Evolutionary conservation across 1,284 basidiomycete species (phyloP), one percentile per base, ranked within the genome.

Genomic region (Microbotryum lychnidis-dioicae): DNA sequence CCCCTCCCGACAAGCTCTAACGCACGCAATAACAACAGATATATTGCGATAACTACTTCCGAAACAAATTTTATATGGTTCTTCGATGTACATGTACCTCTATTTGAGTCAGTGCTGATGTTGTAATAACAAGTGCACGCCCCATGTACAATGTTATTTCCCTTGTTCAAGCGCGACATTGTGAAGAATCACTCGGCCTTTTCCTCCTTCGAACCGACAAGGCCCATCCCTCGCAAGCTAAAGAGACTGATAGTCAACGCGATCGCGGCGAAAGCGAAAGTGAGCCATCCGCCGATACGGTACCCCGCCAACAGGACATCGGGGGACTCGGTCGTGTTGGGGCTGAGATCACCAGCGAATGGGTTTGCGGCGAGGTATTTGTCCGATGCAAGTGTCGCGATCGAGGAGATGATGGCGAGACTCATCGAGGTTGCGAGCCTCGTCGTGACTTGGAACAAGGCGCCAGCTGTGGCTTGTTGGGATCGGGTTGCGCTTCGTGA

Each of bases 361-460:
- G 50, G 27, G 45, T 27, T 21, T 4, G 8, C 16, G 5, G 14
- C 29, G 46, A 50, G 58, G 16, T 54, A 48, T 9, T 50, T 33
- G 4, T 21, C 33, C 6, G 50, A 50, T 37, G 70, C 69, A 4
- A 62, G 59, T 6, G 62, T 71, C 12, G 72, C 66, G 55, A 72
- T 69, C 14, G 70, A 65, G 2, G 71, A 68, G 3, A 66, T 65
- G 33, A 73, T 55, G 23, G 71, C 72, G 3, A 73, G 61, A 20
- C 70, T 69, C 21, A 73, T 61, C 20, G 73, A 73, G 8, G 71
- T 70, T 1, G 73, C 71, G 3, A 73, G 47, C 16, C 72, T 63
- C 6, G 69, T 69, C 2, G 68, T 70, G 1, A 72, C 71, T 58
- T 68, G 68, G 65, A 73, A 73, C 12, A 73, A 58, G 18, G 67